Base-by-base conservation (phyloP, 106 monocot species). In the Alisma plantagoaquatica region DNA sequence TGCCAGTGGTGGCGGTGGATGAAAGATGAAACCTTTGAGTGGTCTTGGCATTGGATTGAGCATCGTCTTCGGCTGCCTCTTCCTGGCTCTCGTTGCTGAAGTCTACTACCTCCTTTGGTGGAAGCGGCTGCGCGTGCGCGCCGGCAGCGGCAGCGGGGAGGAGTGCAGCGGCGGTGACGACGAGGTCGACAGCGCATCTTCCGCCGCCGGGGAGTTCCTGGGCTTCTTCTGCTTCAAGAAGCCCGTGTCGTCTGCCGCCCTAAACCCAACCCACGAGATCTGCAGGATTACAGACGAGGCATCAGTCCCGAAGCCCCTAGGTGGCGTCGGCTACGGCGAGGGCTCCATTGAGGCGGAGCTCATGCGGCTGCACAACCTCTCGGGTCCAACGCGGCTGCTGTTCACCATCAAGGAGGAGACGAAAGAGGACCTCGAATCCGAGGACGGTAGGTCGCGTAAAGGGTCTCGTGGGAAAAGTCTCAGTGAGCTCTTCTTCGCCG, bases 61-160 rank as follows among this genome's bases (percentile, higher is more conserved):
- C 29, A 22, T 64, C 15, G 54, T 64, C n/a, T 64, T 64, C 23
- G 53, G 53, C 14, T 64, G 53, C 23, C 54, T 64, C 29, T 35
- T 64, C 53, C 23, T 64, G 45, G 64, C 64, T 54, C 31, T 64
- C 1, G 16, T 64, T 12, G 53, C 54, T 8, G 81, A 92, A 60
- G 57, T 92, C 27, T 86, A 82, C 73, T 86, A 92, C 64, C 50
- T 92, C 44, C 59, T 92, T 10, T 81, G 75, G 62, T 82, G 72
- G 85, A 85, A 81, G 70, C 21, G 22, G 49, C 80, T 59, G 69
- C 65, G 69, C 38, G 8, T 52, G 18, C 31, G 45, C 32, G 41
- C 56, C 18, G 62, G 69, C 29, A 35, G 25, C 47, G 72, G 64
- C 24, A 26, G 30, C 0, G 76, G 67, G 9, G 70, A 59, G 0